Evolutionary conservation across 169 alveolate species (phyloP).

Genomic region (Cryptosporidium canis): DNA sequence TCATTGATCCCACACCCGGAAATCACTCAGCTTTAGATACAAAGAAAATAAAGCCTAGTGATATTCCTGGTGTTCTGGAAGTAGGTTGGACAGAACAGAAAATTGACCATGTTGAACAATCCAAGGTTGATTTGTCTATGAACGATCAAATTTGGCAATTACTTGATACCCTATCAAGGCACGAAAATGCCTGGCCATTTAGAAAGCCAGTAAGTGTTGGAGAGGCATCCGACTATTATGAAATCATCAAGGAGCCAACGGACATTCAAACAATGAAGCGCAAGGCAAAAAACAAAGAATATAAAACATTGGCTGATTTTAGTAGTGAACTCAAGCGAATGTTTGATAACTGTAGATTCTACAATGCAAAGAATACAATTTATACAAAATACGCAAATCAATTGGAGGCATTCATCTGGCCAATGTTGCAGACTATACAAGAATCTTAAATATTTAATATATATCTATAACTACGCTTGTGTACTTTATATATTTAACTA

Average conservation of each 20-base stretch:
- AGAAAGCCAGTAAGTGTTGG: slow-evolving; percentile 94
- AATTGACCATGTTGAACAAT: slow-evolving; percentile 58
- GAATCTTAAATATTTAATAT: slow-evolving; percentile 1
- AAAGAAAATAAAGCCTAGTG: slow-evolving; percentile 79
- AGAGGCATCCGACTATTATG: slow-evolving; percentile 97
- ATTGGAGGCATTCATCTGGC: slow-evolving; percentile 91
- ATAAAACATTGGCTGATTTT: slow-evolving; percentile 88
- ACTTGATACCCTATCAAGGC: slow-evolving; percentile 82
- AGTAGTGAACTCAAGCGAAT: slow-evolving; percentile 93
- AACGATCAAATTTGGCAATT: slow-evolving; percentile 86
- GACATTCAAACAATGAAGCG: slow-evolving; percentile 93
- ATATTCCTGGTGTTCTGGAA: slow-evolving; percentile 92
- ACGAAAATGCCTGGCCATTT: slow-evolving; percentile 93
- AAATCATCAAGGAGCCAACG: slow-evolving; percentile 94
- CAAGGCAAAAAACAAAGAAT: slow-evolving; percentile 88
- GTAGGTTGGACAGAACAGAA: slow-evolving; percentile 90
- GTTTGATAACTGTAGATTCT: slow-evolving; percentile 94
- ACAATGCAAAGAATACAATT: slow-evolving; percentile 93
- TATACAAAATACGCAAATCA: slow-evolving; percentile 96
- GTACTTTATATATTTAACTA: not conserved
- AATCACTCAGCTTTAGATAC: not conserved
- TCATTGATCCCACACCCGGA: not conserved
- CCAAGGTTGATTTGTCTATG: slow-evolving; percentile 74
- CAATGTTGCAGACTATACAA: slow-evolving; percentile 76
- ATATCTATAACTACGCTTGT: not conserved